These are phyloP conservation scores for Cylindrotheca closterium DNA, from an alignment of 108 stramenopile genomes.

Conservation along the genomic window DNA sequence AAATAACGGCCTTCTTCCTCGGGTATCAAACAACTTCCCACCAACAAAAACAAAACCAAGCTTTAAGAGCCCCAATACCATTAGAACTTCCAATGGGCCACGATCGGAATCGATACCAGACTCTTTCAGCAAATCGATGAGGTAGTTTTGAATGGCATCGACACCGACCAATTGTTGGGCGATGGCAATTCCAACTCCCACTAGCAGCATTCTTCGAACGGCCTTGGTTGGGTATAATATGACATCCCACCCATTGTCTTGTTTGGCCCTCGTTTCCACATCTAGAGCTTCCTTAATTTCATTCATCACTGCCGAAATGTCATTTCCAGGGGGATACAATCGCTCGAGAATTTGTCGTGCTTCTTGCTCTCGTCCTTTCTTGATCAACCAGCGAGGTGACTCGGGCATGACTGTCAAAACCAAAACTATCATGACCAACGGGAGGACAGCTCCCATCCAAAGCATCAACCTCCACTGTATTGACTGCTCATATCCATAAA, in stretches of 20 bases:
- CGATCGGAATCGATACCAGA: conserved; percentile 53
- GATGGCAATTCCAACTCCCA: conserved; percentile 76
- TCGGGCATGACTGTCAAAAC: conserved; percentile 78
- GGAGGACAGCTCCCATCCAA: conserved; percentile 67
- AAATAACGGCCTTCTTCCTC: conserved; percentile 70
- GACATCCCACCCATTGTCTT: conserved; percentile 76
- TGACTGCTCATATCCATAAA: conserved; percentile 51
- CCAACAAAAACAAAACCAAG: conserved; percentile 59
- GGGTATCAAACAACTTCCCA: conserved; percentile 62
- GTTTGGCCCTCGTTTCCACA: conserved; percentile 64
- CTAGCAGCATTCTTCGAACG: conserved; percentile 80
- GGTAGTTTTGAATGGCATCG: conserved; percentile 88
- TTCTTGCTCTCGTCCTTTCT: conserved; percentile 43
- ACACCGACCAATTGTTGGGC: conserved; percentile 86
- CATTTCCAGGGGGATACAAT: conserved; percentile 61
- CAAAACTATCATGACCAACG: conserved; percentile 49
- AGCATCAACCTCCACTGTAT: conserved; percentile 86
- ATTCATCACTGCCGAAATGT: conserved; percentile 47
- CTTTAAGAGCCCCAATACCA: conserved; percentile 69
- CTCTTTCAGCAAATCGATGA: conserved; percentile 65
- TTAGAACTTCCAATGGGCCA: conserved; percentile 49
- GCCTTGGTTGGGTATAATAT: conserved; percentile 79
- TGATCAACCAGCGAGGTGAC: conserved; percentile 83
- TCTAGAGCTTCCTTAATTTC: conserved; percentile 75
- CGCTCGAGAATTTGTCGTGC: conserved; percentile 50